Base-by-base conservation (phyloP, 805 yeast genomes). In the Dipodascopsis uninucleata region DNA sequence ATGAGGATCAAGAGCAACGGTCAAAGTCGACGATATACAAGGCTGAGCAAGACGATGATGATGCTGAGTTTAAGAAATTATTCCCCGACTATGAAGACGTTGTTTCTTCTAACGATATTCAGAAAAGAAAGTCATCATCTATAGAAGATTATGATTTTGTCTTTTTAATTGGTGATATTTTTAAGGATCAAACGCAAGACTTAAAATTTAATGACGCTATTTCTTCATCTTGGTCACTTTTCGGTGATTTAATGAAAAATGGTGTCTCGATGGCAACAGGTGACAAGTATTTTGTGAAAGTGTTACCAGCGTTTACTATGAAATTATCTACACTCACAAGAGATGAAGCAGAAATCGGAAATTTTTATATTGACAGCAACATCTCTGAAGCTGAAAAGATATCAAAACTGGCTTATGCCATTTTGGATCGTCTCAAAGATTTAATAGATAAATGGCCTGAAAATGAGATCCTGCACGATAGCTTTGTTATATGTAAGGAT, bases 11-110 rank as follows among this genome's bases (percentile, higher is more conserved):
- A 55, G 76, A 75, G 31, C 79, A 72, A 14, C 75, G 77, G 2
- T 75, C 75, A 41, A 75, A 78, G 32, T 76, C 78, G 1, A 78
- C 82, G 14, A 68, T 86, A 29, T 89, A 77, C 66, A 82, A 75
- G 59, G 82, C 75, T 57, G 65, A 72, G 22, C 87, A 81, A 50
- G 76, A 78, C 1, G 76, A 77, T 2, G 75, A 76, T 2, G 96
- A 87, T 52, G 78, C 74, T n/a, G 97, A 89, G 43, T 87, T 89
- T 67, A 75, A 68, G 56, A 60, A 59, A n/a, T 61, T 89, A 66
- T 90, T 90, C 73, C 97, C 97, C 0, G 96, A 87, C 60, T 86
- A 78, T 52, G 95, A 85, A 38, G 85, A 82, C 7, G 74, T 78
- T 3, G 60, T 78, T 40, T 75, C 74, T n/a, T 14, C 21, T 0